Evolutionary conservation across 2,329 filamentous ascomycete genomes (phyloP).

Genomic region (Fusarium tjaetaba): DNA sequence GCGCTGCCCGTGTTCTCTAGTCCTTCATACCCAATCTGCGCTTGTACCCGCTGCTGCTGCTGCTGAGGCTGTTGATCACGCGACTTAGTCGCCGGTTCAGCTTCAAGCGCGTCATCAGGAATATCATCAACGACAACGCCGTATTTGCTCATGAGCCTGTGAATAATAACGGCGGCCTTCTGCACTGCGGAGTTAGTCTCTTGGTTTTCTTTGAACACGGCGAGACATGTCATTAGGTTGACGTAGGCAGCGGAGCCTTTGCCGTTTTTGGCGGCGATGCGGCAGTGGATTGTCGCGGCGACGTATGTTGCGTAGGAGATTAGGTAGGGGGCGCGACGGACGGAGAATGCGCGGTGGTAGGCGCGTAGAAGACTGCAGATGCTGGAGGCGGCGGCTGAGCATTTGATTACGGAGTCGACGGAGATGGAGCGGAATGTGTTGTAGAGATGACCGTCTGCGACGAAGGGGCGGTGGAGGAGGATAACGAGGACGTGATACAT

Average conservation of each 20-base stretch:
- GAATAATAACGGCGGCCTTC: constrained; percentile 56
- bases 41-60: background rate
- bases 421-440: constrained; percentile 53
- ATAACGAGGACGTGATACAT: constrained; percentile 63
- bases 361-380: constrained; percentile 56
- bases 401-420: constrained; percentile 55
- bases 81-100: background rate
- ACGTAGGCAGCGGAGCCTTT: constrained; percentile 52
- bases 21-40: background rate
- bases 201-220: constrained; percentile 59
- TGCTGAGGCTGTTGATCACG: constrained; percentile 14
- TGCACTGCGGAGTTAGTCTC: constrained; percentile 61
- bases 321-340: constrained; percentile 60
- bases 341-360: constrained; percentile 57
- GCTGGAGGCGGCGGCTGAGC: constrained; percentile 56
- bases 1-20: background rate
- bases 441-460: constrained; percentile 60
- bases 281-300: constrained; percentile 61
- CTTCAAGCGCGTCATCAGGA: constrained; percentile 18
- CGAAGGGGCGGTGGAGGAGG: constrained; percentile 63
- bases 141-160: constrained; percentile 57
- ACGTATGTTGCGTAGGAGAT: constrained; percentile 67
- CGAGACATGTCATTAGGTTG: constrained; percentile 55
- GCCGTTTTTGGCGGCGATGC: constrained; percentile 58
- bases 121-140: constrained; percentile 44